These are phyloP conservation scores for Macadamia integrifolia DNA, from an alignment of 164 flowering plant genomes.

Conservation along the genomic window DNA sequence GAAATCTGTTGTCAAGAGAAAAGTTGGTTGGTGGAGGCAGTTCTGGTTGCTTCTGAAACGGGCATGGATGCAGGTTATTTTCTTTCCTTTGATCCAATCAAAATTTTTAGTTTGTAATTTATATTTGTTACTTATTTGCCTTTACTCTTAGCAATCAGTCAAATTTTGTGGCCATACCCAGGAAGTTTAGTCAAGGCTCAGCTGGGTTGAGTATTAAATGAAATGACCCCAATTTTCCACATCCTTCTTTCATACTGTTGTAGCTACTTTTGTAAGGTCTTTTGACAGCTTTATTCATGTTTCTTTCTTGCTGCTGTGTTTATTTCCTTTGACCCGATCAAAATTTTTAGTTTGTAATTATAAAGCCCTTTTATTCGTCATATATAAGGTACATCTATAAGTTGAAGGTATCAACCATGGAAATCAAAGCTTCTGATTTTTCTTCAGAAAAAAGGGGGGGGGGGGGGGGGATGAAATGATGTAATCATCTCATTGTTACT, in stretches of 20 bases:
- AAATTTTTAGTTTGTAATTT: neutral
- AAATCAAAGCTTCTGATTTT: neutral
- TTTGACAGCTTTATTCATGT: neutral
- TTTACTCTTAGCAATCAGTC: no score
- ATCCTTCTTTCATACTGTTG: neutral
- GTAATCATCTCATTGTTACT: neutral
- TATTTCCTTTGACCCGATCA: conserved; percentile 1
- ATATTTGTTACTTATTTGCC: no score
- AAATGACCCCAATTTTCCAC: neutral
- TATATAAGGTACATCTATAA: neutral
- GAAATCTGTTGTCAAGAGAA: conserved; percentile 34
- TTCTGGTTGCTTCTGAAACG: conserved; percentile 84
- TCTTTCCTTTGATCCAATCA: conserved; percentile 1
- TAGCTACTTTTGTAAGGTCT: neutral
- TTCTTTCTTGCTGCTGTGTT: conserved; percentile 1
- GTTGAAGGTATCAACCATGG: neutral
- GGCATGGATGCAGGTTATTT: conserved; percentile 96
- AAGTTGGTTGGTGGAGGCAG: conserved; percentile 87
- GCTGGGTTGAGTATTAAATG: neutral
- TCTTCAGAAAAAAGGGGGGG: no score
- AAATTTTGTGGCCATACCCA: no score
- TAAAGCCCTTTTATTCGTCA: neutral
- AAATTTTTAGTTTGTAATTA: neutral
- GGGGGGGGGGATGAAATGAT: no score
- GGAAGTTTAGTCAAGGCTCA: no score